phyloP scores from a whole-genome alignment of 192 early-diverging fungal species.

The Backusella circina region DNA sequence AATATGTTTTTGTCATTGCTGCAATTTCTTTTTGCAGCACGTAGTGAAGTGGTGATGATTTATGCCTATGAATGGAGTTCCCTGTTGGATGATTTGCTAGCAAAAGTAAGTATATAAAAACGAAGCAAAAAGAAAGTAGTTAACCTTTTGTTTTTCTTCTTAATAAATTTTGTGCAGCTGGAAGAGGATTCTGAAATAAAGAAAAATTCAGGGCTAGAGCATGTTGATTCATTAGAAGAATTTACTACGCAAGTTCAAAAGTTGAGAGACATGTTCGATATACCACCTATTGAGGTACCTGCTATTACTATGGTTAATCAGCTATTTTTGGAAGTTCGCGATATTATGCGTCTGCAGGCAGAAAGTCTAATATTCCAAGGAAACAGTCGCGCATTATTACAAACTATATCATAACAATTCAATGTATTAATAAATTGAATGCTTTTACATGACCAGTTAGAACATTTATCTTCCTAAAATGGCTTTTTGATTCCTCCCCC shows the following conservation, averaged over 20 bases:
- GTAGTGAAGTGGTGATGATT: conserved; percentile 30
- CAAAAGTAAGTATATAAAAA: conserved; percentile 22
- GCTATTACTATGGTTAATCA: conserved; percentile 29
- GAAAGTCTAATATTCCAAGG: conserved; percentile 15
- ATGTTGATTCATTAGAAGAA: background rate
- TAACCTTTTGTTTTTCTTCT: background rate
- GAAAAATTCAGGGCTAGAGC: background rate
- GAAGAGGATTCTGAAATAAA: background rate
- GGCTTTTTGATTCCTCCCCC: background rate
- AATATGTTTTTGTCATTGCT: conserved; percentile 37
- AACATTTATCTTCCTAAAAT: background rate
- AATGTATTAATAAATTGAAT: background rate
- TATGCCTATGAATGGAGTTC: conserved; percentile 39
- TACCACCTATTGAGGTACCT: conserved; percentile 32
- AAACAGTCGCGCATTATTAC: background rate
- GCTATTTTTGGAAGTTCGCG: conserved; percentile 33
- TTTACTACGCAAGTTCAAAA: conserved; percentile 8
- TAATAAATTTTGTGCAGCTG: background rate
- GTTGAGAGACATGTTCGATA: conserved; percentile 35
- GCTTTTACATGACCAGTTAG: background rate
- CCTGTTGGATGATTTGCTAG: conserved; percentile 29
- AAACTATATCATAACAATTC: background rate
- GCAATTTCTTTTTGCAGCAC: conserved; percentile 31
- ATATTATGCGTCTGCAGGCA: conserved; percentile 35
- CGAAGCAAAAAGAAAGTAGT: too few species aligned